Percentiles rank a stretch among this genome's conserved stretches.
These are phyloP conservation scores for Nakazawaea ernobii DNA, from an alignment of 805 yeast species.

Conservation along the genomic window DNA sequence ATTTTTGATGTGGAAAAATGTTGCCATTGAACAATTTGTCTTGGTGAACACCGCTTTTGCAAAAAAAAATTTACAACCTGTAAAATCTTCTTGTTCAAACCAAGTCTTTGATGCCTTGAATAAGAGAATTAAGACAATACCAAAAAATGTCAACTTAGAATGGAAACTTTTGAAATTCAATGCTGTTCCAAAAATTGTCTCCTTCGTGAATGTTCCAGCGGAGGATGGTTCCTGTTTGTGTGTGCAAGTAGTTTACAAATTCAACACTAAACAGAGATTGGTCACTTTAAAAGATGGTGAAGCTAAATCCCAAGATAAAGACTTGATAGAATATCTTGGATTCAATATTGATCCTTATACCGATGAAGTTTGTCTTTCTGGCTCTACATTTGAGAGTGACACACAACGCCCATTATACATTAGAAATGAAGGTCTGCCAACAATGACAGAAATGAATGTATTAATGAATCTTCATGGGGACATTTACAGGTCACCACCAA, in stretches of 20 bases:
- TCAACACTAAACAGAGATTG: slow-evolving; percentile 57
- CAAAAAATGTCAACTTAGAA: slow-evolving; percentile 50
- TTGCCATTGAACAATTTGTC: slow-evolving; percentile 71
- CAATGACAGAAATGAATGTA: slow-evolving; percentile 17
- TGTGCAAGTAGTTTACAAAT: slow-evolving; percentile 52
- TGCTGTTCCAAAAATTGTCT: slow-evolving; percentile 63
- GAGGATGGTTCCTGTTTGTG: slow-evolving; percentile 30
- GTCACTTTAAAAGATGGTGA: slow-evolving; percentile 40
- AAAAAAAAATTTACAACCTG: slow-evolving; percentile 38
- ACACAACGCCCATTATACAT: slow-evolving; percentile 30
- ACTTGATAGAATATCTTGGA: slow-evolving; percentile 55
- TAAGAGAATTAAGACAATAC: slow-evolving; percentile 47
- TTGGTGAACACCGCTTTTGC: slow-evolving; percentile 83
- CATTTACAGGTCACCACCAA: slow-evolving; percentile 30
- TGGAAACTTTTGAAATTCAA: slow-evolving; percentile 78
- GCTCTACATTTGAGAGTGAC: slow-evolving; percentile 59
- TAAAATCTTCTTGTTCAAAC: slow-evolving; percentile 43
- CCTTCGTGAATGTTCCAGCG: slow-evolving; percentile 51
- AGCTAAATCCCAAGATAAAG: slow-evolving; percentile 34
- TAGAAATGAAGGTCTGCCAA: slow-evolving; percentile 20
- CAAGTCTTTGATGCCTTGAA: slow-evolving; percentile 59
- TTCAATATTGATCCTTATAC: slow-evolving; percentile 58
- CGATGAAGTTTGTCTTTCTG: slow-evolving; percentile 53
- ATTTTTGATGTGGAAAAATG: slow-evolving; percentile 77
- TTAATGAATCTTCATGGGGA: slow-evolving; percentile 29